Percentiles rank a stretch among this genome's conserved stretches.
These are phyloP conservation scores for Sutorius eximius DNA, from an alignment of 1,284 basidiomycete species.

Conservation along the genomic window DNA sequence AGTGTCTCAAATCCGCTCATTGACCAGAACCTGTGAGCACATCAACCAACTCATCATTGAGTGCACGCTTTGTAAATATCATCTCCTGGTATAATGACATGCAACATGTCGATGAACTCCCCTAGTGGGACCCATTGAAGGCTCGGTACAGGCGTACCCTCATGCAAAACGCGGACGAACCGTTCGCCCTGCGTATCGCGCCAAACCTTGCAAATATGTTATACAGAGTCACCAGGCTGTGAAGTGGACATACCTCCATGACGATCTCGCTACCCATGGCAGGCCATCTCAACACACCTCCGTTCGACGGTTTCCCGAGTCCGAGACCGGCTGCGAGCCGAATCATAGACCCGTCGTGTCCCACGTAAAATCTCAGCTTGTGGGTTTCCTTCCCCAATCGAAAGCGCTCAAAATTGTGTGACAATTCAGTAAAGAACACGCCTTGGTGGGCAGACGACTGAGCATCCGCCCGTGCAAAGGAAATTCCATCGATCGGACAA, in stretches of 20 bases:
- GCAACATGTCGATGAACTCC: constrained; percentile 40
- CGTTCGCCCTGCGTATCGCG: constrained; percentile 17
- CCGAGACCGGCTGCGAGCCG: constrained; percentile 49
- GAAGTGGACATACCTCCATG: constrained; percentile 42
- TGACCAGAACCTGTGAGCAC: background rate
- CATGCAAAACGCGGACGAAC: constrained; percentile 50
- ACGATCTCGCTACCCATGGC: constrained; percentile 52
- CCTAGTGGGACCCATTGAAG: constrained; percentile 42
- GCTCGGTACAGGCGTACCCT: constrained; percentile 42
- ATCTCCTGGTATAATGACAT: constrained; percentile 39
- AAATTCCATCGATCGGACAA: background rate
- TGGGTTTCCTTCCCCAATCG: constrained; percentile 34
- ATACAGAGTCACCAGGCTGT: background rate
- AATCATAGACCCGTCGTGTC: constrained; percentile 54
- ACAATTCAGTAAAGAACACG: constrained; percentile 40
- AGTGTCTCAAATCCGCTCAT: too few species aligned
- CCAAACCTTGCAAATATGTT: constrained; percentile 42
- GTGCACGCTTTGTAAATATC: constrained; percentile 34
- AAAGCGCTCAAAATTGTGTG: constrained; percentile 33
- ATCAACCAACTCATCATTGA: background rate
- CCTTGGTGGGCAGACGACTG: constrained; percentile 21
- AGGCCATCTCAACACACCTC: constrained; percentile 45
- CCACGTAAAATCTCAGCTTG: constrained; percentile 47
- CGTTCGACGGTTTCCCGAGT: constrained; percentile 35
- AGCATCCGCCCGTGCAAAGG: background rate